Conservation (phyloP, 176 grass and related monocot genomes). For the Aegilops speltoides region DNA sequence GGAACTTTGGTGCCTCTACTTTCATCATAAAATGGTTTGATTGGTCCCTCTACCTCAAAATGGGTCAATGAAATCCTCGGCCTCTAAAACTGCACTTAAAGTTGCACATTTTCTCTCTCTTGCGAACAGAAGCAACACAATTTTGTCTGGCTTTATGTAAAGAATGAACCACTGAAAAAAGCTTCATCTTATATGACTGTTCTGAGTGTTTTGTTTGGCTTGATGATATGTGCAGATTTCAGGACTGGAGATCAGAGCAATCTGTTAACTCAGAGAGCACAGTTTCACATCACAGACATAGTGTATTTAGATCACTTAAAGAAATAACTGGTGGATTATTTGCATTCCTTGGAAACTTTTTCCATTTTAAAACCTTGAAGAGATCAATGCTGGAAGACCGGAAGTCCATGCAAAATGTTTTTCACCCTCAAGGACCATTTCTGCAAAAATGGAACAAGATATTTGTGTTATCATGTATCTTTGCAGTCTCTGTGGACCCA, state of each 20-base stretch:
- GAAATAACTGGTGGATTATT: conserved; percentile 40
- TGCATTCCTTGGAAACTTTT: conserved; percentile 53
- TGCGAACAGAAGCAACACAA: neutral
- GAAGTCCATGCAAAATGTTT: conserved; percentile 39
- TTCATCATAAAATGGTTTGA: neutral
- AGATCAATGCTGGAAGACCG: conserved; percentile 42
- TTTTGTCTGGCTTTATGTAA: conserved; percentile 2
- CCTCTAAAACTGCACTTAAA: neutral
- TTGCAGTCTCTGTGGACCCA: conserved; percentile 85
- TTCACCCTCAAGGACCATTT: conserved; percentile 91
- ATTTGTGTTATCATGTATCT: conserved; percentile 88
- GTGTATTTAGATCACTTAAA: conserved; percentile 39
- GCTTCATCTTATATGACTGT: neutral
- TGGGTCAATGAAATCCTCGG: neutral
- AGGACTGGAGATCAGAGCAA: conserved; percentile 67
- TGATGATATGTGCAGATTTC: conserved; percentile 61
- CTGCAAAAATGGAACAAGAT: conserved; percentile 95
- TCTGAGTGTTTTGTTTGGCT: conserved; percentile 20
- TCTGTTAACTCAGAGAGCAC: conserved; percentile 63
- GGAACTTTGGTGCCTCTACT: conserved; percentile 2
- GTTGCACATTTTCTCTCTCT: neutral
- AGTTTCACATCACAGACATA: conserved; percentile 42
- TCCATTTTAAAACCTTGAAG: conserved; percentile 35
- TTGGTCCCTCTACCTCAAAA: neutral
- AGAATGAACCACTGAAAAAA: neutral